Conservation (phyloP, 2,329 filamentous ascomycete species). For the Cyanodermella asteris region DNA sequence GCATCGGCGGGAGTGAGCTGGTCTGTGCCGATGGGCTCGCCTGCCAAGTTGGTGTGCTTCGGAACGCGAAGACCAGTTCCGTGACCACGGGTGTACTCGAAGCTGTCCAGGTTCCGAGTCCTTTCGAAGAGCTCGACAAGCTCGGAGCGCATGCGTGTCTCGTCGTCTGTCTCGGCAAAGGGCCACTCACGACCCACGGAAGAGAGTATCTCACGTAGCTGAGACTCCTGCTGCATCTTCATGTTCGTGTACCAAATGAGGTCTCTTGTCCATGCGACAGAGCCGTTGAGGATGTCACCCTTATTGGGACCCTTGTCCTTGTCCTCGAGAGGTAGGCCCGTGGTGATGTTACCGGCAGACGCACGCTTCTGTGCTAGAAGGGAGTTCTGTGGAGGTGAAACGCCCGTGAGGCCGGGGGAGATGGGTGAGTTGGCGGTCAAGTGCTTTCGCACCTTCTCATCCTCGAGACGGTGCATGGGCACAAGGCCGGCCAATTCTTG, state of each 20-base stretch:
- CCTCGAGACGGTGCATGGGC: conserved; percentile 75
- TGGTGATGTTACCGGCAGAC: conserved; percentile 65
- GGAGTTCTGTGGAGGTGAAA: conserved; percentile 56
- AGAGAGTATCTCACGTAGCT: conserved; percentile 54
- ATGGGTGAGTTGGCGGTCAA: conserved; percentile 80
- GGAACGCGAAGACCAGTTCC: conserved; percentile 79
- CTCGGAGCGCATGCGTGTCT: conserved; percentile 87
- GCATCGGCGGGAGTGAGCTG: too few species aligned
- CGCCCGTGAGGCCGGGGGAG: conserved; percentile 55
- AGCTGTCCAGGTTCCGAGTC: conserved; percentile 52
- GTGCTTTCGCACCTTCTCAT: conserved; percentile 91
- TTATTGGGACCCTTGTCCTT: conserved; percentile 99
- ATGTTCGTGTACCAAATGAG: conserved; percentile 91
- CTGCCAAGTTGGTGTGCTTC: conserved; percentile 77
- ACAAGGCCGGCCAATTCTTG: conserved; percentile 90
- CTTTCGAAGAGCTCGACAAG: conserved; percentile 74
- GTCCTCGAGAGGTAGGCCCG: conserved; percentile 78
- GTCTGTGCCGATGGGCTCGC: conserved; percentile 43
- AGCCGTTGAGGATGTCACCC: conserved; percentile 91
- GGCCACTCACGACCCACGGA: conserved; percentile 55
- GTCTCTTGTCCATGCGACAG: conserved; percentile 91
- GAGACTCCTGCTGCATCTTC: conserved; percentile 74
- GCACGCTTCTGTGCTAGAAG: conserved; percentile 69
- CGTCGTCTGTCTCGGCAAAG: conserved; percentile 71
- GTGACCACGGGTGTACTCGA: conserved; percentile 62